Evolutionary conservation across 2,329 filamentous ascomycete genomes (phyloP), one percentile per base, ranked within the genome.

Genomic region (Mycocentrospora acerina): DNA sequence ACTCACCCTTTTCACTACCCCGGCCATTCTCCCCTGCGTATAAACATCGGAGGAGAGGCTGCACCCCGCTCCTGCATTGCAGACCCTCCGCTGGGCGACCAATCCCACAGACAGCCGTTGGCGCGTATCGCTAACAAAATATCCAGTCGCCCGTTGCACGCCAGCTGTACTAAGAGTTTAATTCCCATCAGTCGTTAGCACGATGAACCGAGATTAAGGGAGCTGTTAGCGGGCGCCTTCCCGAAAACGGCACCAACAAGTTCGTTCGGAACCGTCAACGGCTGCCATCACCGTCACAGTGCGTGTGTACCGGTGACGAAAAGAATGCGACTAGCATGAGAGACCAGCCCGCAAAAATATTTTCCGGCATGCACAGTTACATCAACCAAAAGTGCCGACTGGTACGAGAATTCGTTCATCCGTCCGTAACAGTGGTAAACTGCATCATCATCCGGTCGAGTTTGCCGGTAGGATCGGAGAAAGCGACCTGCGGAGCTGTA

Each of bases 161-260:
- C 51, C 54, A 6, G 19, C 19, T 5, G 19, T 61, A 44, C 51
- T 54, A 49, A 41, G 48, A 39, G 35, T 48, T 53, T 46, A 45
- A 40, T 41, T 22, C 19, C 19, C 19, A 22, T 22, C 19, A 22
- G 19, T 22, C 19, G 19, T 22, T 6, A 9, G 19, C 9, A 22
- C 45, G 42, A 46, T 45, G 53, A 59, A 50, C 64, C 64, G 64
- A 67, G 51, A 67, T 67, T 64, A 66, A 65, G 58, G 19, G 62
- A 64, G 55, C 42, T 43, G 41, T 40, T 53, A 59, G 55, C 58
- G 54, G 48, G 42, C 57, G 54, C 57, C 51, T 53, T 56, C 35
- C 57, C 56, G 36, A 42, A 50, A 45, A 27, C 44, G 40, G 43
- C 40, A 32, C 44, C 45, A 32, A 44, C 41, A 35, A 40, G 32